Percentiles rank a stretch among this genome's conserved stretches.
phyloP scores from a whole-genome alignment of 495 filamentous ascomycete species.

The Hyphodiscus hymeniophilus region DNA sequence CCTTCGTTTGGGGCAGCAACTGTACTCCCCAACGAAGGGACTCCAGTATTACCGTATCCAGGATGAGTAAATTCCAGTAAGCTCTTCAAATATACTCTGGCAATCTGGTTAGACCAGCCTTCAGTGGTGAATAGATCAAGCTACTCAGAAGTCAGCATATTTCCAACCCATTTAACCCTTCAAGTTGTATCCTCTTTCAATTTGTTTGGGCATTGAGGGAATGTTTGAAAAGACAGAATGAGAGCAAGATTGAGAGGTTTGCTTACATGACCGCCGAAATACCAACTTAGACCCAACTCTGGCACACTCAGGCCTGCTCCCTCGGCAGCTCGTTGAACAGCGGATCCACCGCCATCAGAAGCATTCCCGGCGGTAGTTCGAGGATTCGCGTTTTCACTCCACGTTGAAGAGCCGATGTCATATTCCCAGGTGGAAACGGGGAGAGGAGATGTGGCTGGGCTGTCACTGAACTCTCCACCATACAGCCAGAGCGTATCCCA shows the following conservation, averaged over 20 bases:
- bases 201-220: no score
- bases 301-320: constrained; percentile 62
- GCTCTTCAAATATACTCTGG: constrained; percentile 59
- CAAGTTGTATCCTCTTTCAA: no score
- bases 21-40: constrained; percentile 38
- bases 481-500: constrained; percentile 60
- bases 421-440: constrained; percentile 60
- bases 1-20: constrained; percentile 44
- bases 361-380: constrained; percentile 48
- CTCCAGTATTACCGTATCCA: constrained; percentile 50
- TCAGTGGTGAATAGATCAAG: constrained; percentile 53
- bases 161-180: no score
- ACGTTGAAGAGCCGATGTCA: constrained; percentile 44
- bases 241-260: no score
- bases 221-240: no score
- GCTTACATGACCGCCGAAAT: constrained; percentile 62
- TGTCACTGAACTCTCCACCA: constrained; percentile 61
- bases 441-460: constrained; percentile 40
- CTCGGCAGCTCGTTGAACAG: constrained; percentile 57
- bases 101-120: constrained; percentile 57
- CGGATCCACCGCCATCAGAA: constrained; percentile 40
- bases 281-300: constrained; percentile 59
- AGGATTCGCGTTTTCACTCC: constrained; percentile 51
- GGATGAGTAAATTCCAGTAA: constrained; percentile 69
- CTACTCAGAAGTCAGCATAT: no score